A percentile compares a stretch with the other conserved stretches of the same genome.
These are phyloP conservation scores for Meyerozyma athensensis DNA, from an alignment of 1,139 yeast genomes.

Conservation along the genomic window DNA sequence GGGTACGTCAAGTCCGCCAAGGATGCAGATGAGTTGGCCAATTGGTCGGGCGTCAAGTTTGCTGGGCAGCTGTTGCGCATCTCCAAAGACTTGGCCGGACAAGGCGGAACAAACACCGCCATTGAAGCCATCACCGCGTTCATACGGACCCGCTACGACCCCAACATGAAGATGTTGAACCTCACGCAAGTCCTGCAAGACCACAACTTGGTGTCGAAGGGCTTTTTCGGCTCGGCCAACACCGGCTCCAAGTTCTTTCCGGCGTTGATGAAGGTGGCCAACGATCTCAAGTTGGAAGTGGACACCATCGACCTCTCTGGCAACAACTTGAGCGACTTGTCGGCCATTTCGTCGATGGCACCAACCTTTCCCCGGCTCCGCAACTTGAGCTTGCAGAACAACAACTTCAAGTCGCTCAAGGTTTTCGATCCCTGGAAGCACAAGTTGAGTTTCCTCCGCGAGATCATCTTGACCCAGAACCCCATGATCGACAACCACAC, in stretches of 20 bases:
- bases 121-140: conserved; percentile 61
- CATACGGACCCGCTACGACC: conserved; percentile 61
- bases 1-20: conserved; percentile 53
- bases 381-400: conserved; percentile 77
- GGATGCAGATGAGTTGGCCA: conserved; percentile 57
- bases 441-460: conserved; percentile 69
- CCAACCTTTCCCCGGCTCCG: conserved; percentile 68
- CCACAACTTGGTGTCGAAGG: conserved; percentile 53
- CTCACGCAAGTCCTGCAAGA: conserved; percentile 67
- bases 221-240: conserved; percentile 59
- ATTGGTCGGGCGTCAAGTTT: conserved; percentile 73
- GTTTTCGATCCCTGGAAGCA: conserved; percentile 73
- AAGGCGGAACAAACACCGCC: conserved; percentile 30
- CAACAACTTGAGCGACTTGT: conserved; percentile 62
- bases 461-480: conserved; percentile 70
- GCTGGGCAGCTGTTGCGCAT: conserved; percentile 70
- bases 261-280: conserved; percentile 84
- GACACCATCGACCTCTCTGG: conserved; percentile 73
- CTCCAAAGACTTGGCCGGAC: conserved; percentile 22
- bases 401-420: conserved; percentile 54
- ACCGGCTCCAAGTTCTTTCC: conserved; percentile 77
- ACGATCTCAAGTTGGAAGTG: conserved; percentile 47
- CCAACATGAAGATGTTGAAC: conserved; percentile 62
- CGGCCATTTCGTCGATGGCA: conserved; percentile 60
- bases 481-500: conserved; percentile 49